phyloP scores from a whole-genome alignment of 208 protist species.

The Vickermania ingenoplastis region DNA sequence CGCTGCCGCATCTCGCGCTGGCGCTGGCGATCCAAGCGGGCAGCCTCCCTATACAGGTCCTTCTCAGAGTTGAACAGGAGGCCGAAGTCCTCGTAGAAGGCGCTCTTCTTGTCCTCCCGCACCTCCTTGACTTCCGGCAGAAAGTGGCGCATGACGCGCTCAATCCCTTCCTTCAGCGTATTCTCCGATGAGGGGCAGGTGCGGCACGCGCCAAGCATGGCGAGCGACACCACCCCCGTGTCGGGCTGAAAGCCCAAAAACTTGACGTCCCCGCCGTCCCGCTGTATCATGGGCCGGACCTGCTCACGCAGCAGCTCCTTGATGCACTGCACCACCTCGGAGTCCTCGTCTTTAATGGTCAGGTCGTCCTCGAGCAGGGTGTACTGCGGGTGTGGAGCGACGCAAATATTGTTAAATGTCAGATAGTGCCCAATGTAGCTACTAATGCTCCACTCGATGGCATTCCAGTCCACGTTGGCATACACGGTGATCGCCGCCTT shows the following conservation, averaged over 20 bases:
- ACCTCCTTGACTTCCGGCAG: conserved; percentile 85
- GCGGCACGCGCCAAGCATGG: conserved; percentile 86
- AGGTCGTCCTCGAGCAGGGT: conserved; percentile 81
- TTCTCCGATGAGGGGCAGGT: conserved; percentile 84
- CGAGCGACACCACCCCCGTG: conserved; percentile 82
- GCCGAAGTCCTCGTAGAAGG: conserved; percentile 78
- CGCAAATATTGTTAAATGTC: conserved; percentile 55
- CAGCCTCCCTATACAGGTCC: conserved; percentile 64
- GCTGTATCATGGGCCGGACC: conserved; percentile 89
- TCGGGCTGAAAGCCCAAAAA: conserved; percentile 78
- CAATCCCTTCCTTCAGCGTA: conserved; percentile 88
- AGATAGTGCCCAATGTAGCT: conserved; percentile 85
- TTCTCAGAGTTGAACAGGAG: conserved; percentile 74
- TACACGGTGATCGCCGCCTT: conserved; percentile 69
- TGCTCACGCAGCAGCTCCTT: conserved; percentile 90
- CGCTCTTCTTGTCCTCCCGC: conserved; percentile 39
- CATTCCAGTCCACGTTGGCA: conserved; percentile 54
- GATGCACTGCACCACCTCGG: conserved; percentile 87
- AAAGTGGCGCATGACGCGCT: conserved; percentile 89
- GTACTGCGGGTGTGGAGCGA: conserved; percentile 68
- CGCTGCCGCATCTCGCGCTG: conserved; percentile 24
- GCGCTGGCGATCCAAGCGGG: conserved; percentile 45
- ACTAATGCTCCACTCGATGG: conserved; percentile 81
- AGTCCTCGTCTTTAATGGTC: conserved; percentile 44
- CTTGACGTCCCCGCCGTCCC: conserved; percentile 89